phyloP scores from a whole-genome alignment of 176 grass and related monocot genomes.

The Avena atlantica region DNA sequence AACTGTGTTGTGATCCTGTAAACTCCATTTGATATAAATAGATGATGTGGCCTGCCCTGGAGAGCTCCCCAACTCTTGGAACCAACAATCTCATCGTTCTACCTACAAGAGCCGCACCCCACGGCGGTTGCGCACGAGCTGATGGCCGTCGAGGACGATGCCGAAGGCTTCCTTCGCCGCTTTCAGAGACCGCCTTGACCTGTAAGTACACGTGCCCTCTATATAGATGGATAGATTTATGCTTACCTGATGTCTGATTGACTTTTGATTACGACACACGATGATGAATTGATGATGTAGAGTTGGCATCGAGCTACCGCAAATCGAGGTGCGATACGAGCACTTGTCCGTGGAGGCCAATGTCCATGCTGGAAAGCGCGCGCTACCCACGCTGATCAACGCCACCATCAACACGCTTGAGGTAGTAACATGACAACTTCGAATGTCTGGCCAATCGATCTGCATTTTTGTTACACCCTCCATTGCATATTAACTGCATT shows the following conservation, averaged over 20 bases:
- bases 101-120: neutral
- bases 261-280: too few relatives aligned
- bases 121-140: constrained; percentile 42
- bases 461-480: too few relatives aligned
- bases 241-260: too few relatives aligned
- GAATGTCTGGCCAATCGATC: too few relatives aligned
- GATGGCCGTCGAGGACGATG: constrained; percentile 70
- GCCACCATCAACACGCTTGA: constrained; percentile 55
- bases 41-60: too few relatives aligned
- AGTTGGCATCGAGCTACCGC: constrained; percentile 76
- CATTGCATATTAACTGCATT: too few relatives aligned
- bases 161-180: constrained; percentile 55
- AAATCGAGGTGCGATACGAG: constrained; percentile 79
- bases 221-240: too few relatives aligned
- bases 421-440: constrained; percentile 38
- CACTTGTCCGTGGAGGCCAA: constrained; percentile 63
- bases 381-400: constrained; percentile 73
- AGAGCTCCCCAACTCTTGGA: too few relatives aligned
- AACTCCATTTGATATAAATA: too few relatives aligned
- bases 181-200: constrained; percentile 61
- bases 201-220: constrained; percentile 26
- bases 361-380: constrained; percentile 55
- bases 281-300: constrained; percentile 29
- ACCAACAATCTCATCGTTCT: too few relatives aligned
- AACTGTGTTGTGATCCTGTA: too few relatives aligned